Percentiles rank a stretch among this genome's conserved stretches.
Evolutionary conservation across 2,329 filamentous ascomycete genomes (phyloP).

Genomic region (Aspergillus pseudotamarii): DNA sequence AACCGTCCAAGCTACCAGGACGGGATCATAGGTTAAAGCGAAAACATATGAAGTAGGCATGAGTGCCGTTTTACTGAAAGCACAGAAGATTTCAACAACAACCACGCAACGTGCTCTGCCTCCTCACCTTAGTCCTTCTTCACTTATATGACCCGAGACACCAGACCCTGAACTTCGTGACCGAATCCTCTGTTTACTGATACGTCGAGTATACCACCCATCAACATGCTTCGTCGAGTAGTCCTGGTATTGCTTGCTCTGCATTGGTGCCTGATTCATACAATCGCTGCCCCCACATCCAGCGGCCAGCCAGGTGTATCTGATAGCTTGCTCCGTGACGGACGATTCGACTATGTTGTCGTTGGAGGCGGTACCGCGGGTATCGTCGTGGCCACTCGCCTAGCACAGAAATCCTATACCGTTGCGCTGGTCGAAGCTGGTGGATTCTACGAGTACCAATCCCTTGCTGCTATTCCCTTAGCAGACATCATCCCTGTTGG

Average conservation of each 20-base stretch:
- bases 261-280: too few species aligned
- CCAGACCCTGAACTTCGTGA: neutral
- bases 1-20: neutral
- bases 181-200: neutral
- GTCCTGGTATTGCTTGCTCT: neutral
- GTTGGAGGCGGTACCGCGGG: constrained; percentile 34
- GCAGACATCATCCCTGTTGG: constrained; percentile 23
- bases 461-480: constrained; percentile 25
- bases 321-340: neutral
- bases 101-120: neutral
- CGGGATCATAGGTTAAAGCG: too few species aligned
- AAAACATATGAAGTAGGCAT: neutral
- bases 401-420: constrained; percentile 26
- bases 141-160: neutral
- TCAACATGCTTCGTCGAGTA: neutral
- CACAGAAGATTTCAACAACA: rapidly evolving
- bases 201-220: neutral
- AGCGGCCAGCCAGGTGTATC: neutral
- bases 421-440: constrained; percentile 36
- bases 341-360: constrained; percentile 31
- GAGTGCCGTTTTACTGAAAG: neutral
- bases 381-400: constrained; percentile 26
- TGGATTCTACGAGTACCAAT: constrained; percentile 29
- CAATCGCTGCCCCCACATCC: neutral
- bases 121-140: neutral